Evolutionary conservation across 2,329 filamentous ascomycete genomes (phyloP).

Genomic region (Hirsutella rhossiliensis): DNA sequence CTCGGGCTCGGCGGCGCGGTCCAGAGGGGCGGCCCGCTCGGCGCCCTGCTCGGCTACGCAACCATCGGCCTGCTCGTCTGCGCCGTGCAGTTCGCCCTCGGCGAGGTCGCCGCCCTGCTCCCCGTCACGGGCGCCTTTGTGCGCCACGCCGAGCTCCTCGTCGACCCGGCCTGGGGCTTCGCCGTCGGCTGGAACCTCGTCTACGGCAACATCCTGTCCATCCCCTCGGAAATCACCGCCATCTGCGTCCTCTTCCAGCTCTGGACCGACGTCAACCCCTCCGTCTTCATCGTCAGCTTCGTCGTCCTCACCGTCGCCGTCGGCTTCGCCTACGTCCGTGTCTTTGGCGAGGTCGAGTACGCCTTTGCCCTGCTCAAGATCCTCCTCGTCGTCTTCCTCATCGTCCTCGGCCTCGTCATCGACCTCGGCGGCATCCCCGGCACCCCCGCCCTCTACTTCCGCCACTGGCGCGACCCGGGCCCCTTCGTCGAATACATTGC

Average conservation of each 20-base stretch:
- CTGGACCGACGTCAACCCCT: conserved; percentile 42
- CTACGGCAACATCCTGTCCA: conserved; percentile 40
- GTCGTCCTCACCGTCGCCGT: conserved; percentile 42
- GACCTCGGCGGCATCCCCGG: conserved; percentile 50
- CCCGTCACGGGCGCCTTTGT: conserved; percentile 54
- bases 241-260: conserved; percentile 50
- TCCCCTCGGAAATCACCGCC: conserved; percentile 50
- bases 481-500: conserved; percentile 56
- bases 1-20: conserved; percentile 45
- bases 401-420: conserved; percentile 49
- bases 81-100: conserved; percentile 45
- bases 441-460: conserved; percentile 48
- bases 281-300: conserved; percentile 37
- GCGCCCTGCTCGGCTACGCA: conserved; percentile 38
- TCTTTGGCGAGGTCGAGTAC: conserved; percentile 49
- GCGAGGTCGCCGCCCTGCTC: conserved; percentile 47
- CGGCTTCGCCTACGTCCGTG: conserved; percentile 43
- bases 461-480: conserved; percentile 58
- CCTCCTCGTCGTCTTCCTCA: conserved; percentile 47
- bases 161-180: conserved; percentile 48
- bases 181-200: conserved; percentile 42
- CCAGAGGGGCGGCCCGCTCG: conserved; percentile 34
- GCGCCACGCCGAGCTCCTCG: conserved; percentile 45
- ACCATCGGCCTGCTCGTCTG: conserved; percentile 44
- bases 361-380: conserved; percentile 43